Percentiles rank a stretch among this genome's conserved stretches.
Conservation (phyloP, 1,139 yeast genomes). For the Suhomyces yuchorum region DNA sequence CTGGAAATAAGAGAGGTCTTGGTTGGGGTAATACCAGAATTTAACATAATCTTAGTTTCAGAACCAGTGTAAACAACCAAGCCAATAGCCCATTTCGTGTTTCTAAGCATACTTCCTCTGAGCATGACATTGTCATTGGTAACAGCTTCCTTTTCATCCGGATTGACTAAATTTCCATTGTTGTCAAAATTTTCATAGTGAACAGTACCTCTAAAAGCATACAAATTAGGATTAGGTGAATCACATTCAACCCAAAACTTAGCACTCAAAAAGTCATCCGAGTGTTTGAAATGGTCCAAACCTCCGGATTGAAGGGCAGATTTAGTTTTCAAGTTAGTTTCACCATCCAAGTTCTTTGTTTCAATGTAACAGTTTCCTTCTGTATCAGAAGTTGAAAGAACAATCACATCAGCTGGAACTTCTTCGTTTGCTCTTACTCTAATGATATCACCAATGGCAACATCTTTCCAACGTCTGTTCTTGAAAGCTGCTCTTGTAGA, state of each 20-base stretch:
- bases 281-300: conserved; percentile 53
- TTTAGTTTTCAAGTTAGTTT: conserved; percentile 84
- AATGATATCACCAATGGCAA: conserved; percentile 85
- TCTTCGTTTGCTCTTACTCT: conserved; percentile 86
- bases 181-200: conserved; percentile 57
- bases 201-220: conserved; percentile 83
- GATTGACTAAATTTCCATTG: conserved; percentile 37
- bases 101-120: conserved; percentile 90
- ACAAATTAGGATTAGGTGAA: conserved; percentile 82
- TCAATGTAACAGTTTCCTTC: conserved; percentile 94
- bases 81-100: conserved; percentile 93
- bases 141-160: conserved; percentile 68
- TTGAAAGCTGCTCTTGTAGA: conserved; percentile 49
- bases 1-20: conserved; percentile 81
- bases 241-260: conserved; percentile 89
- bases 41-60: conserved; percentile 90
- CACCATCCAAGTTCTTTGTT: conserved; percentile 95
- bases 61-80: conserved; percentile 85
- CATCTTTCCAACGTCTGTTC: conserved; percentile 83
- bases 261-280: conserved; percentile 72
- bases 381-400: conserved; percentile 77
- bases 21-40: conserved; percentile 91
- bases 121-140: conserved; percentile 77
- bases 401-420: conserved; percentile 86
- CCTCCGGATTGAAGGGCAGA: conserved; percentile 74